phyloP scores from a whole-genome alignment of 1,139 yeast species.

The Yamadazyma buinensis region DNA sequence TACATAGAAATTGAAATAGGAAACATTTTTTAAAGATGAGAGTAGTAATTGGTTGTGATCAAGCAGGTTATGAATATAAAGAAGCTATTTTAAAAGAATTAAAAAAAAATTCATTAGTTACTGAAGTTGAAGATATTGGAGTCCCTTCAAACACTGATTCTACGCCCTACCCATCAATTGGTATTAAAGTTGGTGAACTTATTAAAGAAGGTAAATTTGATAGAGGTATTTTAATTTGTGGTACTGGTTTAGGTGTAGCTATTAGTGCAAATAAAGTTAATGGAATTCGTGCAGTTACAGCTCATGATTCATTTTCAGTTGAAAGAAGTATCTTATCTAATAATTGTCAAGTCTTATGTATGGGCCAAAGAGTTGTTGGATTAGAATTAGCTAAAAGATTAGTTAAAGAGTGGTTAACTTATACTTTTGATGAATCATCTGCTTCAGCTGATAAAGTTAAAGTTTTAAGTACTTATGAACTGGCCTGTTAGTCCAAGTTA shows the following conservation, averaged over 20 bases:
- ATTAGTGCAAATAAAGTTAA: slow-evolving; percentile 44
- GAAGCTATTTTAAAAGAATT: slow-evolving; percentile 33
- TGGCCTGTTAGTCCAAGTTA: slow-evolving; percentile 1
- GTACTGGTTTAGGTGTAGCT: slow-evolving; percentile 47
- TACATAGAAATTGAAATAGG: too few relatives aligned
- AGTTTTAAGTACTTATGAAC: slow-evolving; percentile 15
- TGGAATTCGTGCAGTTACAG: slow-evolving; percentile 48
- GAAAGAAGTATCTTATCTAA: slow-evolving; percentile 42
- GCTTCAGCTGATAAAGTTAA: slow-evolving; percentile 43
- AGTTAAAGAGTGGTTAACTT: slow-evolving; percentile 41
- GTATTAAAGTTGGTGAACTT: slow-evolving; percentile 39
- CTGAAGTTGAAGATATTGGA: slow-evolving; percentile 36
- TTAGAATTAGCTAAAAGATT: slow-evolving; percentile 40
- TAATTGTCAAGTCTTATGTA: slow-evolving; percentile 42
- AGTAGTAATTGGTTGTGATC: slow-evolving; percentile 39
- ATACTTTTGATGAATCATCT: slow-evolving; percentile 32
- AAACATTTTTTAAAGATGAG: too few relatives aligned
- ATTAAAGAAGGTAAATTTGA: slow-evolving; percentile 37
- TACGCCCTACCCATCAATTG: slow-evolving; percentile 40
- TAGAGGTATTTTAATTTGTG: slow-evolving; percentile 42
- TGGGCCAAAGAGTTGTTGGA: slow-evolving; percentile 49
- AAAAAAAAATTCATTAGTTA: slow-evolving; percentile 24
- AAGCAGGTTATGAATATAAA: slow-evolving; percentile 44
- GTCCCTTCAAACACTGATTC: slow-evolving; percentile 23
- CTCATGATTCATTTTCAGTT: slow-evolving; percentile 45